Base-by-base conservation (phyloP, 2,329 filamentous ascomycete genomes). In the Aspergillus sp. region DNA sequence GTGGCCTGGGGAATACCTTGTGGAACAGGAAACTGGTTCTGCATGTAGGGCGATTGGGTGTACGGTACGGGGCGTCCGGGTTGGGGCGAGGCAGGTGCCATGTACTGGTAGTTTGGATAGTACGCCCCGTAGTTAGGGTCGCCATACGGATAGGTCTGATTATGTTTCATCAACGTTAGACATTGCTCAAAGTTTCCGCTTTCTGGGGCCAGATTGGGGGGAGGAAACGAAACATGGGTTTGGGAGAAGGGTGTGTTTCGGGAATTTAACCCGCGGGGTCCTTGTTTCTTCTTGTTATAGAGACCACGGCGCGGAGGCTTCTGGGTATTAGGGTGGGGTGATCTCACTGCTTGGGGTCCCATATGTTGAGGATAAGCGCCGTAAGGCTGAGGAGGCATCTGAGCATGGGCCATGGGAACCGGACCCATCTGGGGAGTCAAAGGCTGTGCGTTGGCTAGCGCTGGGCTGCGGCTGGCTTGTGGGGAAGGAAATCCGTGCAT, bases 371-470 rank as follows among this genome's bases (percentile, higher is more conserved):
- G 80, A 70, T 85, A 87, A 73, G 84, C 83, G 48, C 80, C 82
- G 68, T 83, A 81, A 52, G 80, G 80, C 65, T 79, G 79, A 59
- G 84, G 84, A 64, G 85, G 85, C 78, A 87, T 89, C 62, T 84
- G 82, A 44, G 84, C 82, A 59, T 83, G 81, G 57, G 82, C 81
- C 74, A 90, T 89, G 49, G 89, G 83, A 73, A 91, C 87, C 70
- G 84, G 84, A 62, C 81, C 83, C 86, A 87, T 87, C 78, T 89
- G 86, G 61, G 90, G 87, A 31, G 88, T 90, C 62, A 83, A 83
- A 57, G 88, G 87, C 66, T 89, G 82, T 37, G 86, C 86, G 56
- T 84, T 84, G 27, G 86, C 77, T 55, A 90, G 79, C 33, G 87
- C 86, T 61, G 89, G 84, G 79, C 89, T 89, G 62, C 82, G 78